These are phyloP conservation scores for Meyerozyma guilliermondii DNA, from an alignment of 1,139 yeast species.

Conservation along the genomic window DNA sequence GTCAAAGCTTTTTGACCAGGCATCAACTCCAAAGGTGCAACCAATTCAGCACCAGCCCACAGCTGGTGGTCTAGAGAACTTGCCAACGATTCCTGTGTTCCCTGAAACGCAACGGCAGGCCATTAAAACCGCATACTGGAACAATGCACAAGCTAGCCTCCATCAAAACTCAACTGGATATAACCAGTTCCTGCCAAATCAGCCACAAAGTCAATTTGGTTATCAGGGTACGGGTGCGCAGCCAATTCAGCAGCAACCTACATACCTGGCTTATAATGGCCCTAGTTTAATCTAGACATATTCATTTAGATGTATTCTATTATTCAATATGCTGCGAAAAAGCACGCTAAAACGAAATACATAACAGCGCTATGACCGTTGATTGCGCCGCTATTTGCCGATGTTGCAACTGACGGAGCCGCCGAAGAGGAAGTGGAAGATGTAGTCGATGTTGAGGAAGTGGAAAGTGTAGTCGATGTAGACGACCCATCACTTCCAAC, in stretches of 20 bases:
- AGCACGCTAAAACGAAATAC: neutral
- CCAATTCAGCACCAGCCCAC: slow-evolving; percentile 47
- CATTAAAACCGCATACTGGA: slow-evolving; percentile 29
- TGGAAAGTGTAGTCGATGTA: too few relatives aligned
- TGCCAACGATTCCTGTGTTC: slow-evolving; percentile 61
- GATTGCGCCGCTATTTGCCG: neutral
- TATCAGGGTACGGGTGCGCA: slow-evolving; percentile 3
- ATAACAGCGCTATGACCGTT: neutral
- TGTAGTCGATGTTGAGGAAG: too few relatives aligned
- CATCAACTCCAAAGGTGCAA: slow-evolving; percentile 15
- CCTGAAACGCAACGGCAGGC: slow-evolving; percentile 53
- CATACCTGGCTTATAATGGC: slow-evolving; percentile 12
- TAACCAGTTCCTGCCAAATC: slow-evolving; percentile 3
- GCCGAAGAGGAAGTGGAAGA: neutral
- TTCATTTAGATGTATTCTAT: neutral
- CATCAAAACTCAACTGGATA: slow-evolving; percentile 9
- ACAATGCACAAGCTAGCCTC: slow-evolving; percentile 27
- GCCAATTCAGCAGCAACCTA: slow-evolving; percentile 6
- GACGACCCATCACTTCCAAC: too few relatives aligned
- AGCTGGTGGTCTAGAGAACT: slow-evolving; percentile 62
- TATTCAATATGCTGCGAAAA: neutral
- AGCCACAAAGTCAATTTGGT: neutral
- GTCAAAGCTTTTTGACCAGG: slow-evolving; percentile 26
- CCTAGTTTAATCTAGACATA: slow-evolving; percentile 18
- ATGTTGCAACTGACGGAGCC: neutral